phyloP scores from a whole-genome alignment of 2,329 filamentous ascomycete genomes.

The Cladosporium austrohemisphaericum region DNA sequence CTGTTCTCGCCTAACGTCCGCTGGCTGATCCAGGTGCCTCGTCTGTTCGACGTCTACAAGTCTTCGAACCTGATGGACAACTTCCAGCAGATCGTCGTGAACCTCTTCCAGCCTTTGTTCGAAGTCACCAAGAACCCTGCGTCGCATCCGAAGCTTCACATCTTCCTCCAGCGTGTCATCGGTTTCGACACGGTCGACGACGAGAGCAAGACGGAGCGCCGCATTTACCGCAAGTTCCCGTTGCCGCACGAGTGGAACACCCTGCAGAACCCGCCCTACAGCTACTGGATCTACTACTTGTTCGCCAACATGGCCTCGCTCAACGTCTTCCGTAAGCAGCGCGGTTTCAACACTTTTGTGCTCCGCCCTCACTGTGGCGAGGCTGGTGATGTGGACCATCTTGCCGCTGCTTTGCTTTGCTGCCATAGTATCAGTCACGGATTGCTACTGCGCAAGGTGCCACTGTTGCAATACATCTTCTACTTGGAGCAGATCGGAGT shows the following conservation, averaged over 20 bases:
- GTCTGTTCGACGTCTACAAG: slow-evolving; percentile 95
- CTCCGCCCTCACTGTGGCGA: slow-evolving; percentile 93
- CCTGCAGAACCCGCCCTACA: slow-evolving; percentile 95
- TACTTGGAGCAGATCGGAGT: slow-evolving; percentile 98
- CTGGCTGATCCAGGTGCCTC: slow-evolving; percentile 93
- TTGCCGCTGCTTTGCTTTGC: slow-evolving; percentile 85
- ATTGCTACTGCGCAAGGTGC: slow-evolving; percentile 86
- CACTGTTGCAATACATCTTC: slow-evolving; percentile 91
- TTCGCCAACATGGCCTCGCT: slow-evolving; percentile 91
- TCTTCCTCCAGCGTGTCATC: slow-evolving; percentile 92
- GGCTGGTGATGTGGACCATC: slow-evolving; percentile 92
- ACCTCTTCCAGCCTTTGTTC: slow-evolving; percentile 90
- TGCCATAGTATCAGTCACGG: slow-evolving; percentile 97
- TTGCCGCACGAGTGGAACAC: slow-evolving; percentile 84
- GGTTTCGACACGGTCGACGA: slow-evolving; percentile 98
- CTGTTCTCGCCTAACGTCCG: slow-evolving; percentile 96
- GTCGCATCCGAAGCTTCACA: slow-evolving; percentile 85
- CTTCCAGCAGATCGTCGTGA: slow-evolving; percentile 85
- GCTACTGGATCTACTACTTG: slow-evolving; percentile 98
- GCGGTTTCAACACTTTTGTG: slow-evolving; percentile 93
- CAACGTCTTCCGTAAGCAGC: slow-evolving; percentile 84
- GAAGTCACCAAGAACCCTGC: slow-evolving; percentile 86
- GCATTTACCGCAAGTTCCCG: slow-evolving; percentile 93
- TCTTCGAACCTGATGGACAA: slow-evolving; percentile 79
- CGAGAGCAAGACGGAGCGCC: slow-evolving; percentile 91